These are phyloP conservation scores for Rutstroemia sp. DNA, from an alignment of 2,329 filamentous ascomycete genomes.

Conservation along the genomic window DNA sequence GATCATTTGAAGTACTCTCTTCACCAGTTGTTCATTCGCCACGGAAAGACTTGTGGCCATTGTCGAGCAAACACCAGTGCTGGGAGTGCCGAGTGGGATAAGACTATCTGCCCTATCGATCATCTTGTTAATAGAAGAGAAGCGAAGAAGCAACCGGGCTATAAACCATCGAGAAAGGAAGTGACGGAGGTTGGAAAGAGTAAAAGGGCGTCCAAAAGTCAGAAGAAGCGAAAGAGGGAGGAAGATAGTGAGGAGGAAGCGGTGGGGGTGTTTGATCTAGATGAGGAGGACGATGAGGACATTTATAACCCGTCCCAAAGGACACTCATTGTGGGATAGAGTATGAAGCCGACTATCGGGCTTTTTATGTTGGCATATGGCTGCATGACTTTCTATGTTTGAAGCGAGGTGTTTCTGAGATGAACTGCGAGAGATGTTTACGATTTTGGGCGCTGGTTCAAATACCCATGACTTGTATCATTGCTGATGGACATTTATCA, in stretches of 20 bases:
- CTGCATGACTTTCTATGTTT: background rate
- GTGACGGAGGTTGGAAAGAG: background rate
- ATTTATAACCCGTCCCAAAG: no score
- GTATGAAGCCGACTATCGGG: no score
- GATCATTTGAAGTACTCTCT: slow-evolving; percentile 47
- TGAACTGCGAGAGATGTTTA: background rate
- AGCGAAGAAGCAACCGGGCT: slow-evolving; percentile 35
- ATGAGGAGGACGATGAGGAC: background rate
- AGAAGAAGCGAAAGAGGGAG: background rate
- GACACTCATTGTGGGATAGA: no score
- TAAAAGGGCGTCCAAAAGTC: background rate
- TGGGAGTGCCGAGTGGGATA: slow-evolving; percentile 54
- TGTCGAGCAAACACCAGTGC: slow-evolving; percentile 46
- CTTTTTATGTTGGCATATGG: no score
- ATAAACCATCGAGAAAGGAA: slow-evolving; percentile 1
- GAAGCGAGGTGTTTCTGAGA: background rate
- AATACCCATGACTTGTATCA: background rate
- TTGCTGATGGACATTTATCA: background rate
- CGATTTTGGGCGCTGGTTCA: background rate
- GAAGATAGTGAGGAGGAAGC: slow-evolving; percentile 4
- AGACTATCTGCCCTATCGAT: slow-evolving; percentile 53
- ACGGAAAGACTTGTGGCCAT: slow-evolving; percentile 42
- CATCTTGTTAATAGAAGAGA: slow-evolving; percentile 52
- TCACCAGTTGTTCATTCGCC: slow-evolving; percentile 47
- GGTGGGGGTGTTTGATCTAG: background rate